Conservation (phyloP, 2,329 filamentous ascomycete species). For the Penicillium expansum region DNA sequence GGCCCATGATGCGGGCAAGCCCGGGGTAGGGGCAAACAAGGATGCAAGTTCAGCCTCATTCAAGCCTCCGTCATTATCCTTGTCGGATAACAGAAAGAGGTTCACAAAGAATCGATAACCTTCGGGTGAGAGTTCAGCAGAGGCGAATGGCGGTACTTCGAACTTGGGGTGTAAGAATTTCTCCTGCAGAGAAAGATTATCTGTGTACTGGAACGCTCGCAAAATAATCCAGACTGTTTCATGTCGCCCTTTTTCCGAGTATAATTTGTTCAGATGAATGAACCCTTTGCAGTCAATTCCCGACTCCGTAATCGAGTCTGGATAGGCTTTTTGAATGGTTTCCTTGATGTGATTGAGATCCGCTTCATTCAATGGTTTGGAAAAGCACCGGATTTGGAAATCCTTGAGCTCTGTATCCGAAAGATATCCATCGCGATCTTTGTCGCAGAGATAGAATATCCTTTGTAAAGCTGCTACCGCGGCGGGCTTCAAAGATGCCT, state of each 20-base stretch:
- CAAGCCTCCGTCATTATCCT: slow-evolving; percentile 93
- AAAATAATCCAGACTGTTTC: slow-evolving; percentile 98
- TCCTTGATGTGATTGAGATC: slow-evolving; percentile 90
- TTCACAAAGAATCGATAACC: slow-evolving; percentile 98
- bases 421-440: slow-evolving; percentile 89
- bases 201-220: slow-evolving; percentile 91
- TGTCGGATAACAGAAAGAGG: slow-evolving; percentile 89
- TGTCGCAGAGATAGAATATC: slow-evolving; percentile 94
- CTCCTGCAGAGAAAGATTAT: slow-evolving; percentile 88
- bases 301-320: slow-evolving; percentile 59
- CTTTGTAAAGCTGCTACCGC: slow-evolving; percentile 82
- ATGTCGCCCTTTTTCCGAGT: slow-evolving; percentile 94
- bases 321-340: slow-evolving; percentile 69
- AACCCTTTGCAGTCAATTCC: slow-evolving; percentile 85
- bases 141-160: slow-evolving; percentile 87
- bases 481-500: slow-evolving; percentile 79
- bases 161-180: slow-evolving; percentile 90
- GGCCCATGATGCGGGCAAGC: slow-evolving; percentile 79
- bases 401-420: slow-evolving; percentile 87
- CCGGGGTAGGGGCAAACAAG: slow-evolving; percentile 89
- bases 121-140: slow-evolving; percentile 87
- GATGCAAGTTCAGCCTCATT: slow-evolving; percentile 81
- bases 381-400: slow-evolving; percentile 90
- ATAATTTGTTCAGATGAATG: slow-evolving; percentile 87
- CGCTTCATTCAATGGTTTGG: slow-evolving; percentile 74